Base-by-base conservation (phyloP, 352 stramenopile genomes). In the Saprolegnia parasitica region DNA sequence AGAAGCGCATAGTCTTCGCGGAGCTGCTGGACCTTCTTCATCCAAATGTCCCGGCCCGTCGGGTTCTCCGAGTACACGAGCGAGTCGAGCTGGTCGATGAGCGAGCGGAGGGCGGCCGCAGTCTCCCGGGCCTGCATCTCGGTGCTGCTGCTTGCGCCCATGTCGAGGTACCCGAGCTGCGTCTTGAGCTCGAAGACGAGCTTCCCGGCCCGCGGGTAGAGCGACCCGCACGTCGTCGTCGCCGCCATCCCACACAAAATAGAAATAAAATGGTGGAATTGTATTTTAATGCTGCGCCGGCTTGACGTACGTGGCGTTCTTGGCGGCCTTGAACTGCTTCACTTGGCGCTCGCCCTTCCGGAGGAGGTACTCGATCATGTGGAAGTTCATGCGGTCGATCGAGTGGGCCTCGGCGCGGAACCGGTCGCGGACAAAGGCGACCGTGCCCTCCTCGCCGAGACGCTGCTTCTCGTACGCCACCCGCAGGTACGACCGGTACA, bases 151-250 rank as follows among this genome's bases (percentile, higher is more conserved):
- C 81, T 73, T n/a, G 75, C 83, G 49, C 77, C 78, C 6, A 81
- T 87, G 66, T 94, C 86, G 52, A 94, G 56, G 73, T 93, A 94
- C 71, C 81, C 90, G 71, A 94, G 84, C 75, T 94, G 86, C 81
- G 91, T 92, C 78, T 94, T 94, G 68, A 94, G 81, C 73, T 94
- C 86, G 73, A 91, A 94, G 73, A 92, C 84, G 47, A 92, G 78
- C 76, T 94, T 94, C 45, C 84, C 78, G 24, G 84, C 86, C 75
- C 90, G 86, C 24, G 84, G 83, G 57, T 91, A 91, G 70, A 94
- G 79, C 72, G 84, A 80, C 60, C 83, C 78, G 46, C 91, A 76
- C 72, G 84, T 60, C 16, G 52, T 39, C 52, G 32, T 58, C 35
- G 49, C n/a, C 18, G 52, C 11, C 13, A 60, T 18, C 11, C 9